Base-by-base conservation (phyloP, 164 flowering plant species). In the Akebia trifoliata region DNA sequence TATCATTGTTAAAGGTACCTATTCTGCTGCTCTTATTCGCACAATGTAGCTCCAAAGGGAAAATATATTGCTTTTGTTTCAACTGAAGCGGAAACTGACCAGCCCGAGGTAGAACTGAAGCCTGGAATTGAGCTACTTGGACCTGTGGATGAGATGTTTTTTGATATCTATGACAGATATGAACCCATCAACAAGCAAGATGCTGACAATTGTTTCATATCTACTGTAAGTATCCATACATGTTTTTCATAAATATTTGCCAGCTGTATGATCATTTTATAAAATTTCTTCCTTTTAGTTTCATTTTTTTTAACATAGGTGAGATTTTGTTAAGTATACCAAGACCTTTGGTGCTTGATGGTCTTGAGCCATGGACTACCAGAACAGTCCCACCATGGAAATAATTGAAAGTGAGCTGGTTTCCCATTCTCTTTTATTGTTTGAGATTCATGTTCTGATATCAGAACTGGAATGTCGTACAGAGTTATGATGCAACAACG, bases 41-140 rank as follows among this genome's bases (percentile, higher is more conserved):
- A 93, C 71, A 93, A 90, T 73, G 94, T 90, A 4, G 99, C 96
- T 60, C 87, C 99, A 42, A 87, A 93, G 70, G 97, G 92, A 25
- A 87, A 93, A 62, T 90, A 72, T 67, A 84, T 93, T 11, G 99
- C 99, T 56, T 93, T 93, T 74, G 95, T 93, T 35, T 67, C 96
- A 43, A 71, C 97, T 25, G 97, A 87, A 75, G 97, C 96, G 4
- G 96, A 93, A 68, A 90, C 95, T 26, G 91, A 90, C 60, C 54
- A 84, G 1, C 97, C 99, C 34, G 83, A 93, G 70, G 76, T 36
- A 28, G 97, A 93, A 71, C 59, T 93, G 72, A 84, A 81, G 72
- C 89, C 95, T 24, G 99, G 97, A 11, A 75, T 93, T 4, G 97
- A 87, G 26, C 76, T 90, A 26, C 93, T 87, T 36, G 95, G 99